These are phyloP conservation scores for Emmonsiellopsis sp. DNA, from an alignment of 2,329 filamentous ascomycete genomes.

Conservation along the genomic window DNA sequence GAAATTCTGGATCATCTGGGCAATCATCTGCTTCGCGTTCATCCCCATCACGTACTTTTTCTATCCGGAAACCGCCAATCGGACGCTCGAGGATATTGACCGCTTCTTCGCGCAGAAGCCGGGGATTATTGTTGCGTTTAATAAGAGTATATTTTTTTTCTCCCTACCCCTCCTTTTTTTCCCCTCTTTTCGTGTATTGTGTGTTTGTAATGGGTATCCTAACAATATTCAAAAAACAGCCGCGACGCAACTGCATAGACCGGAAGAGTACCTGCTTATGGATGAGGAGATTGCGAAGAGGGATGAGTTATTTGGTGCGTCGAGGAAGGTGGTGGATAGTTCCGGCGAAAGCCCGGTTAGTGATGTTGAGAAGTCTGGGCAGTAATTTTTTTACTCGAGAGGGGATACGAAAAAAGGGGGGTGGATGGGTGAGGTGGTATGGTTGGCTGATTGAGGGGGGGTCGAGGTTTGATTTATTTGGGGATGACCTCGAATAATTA, in stretches of 20 bases:
- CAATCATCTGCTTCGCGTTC: conserved; percentile 19
- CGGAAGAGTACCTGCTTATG: conserved; percentile 13
- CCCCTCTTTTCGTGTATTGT: conserved; percentile 1
- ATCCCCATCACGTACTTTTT: conserved; percentile 23
- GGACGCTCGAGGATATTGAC: conserved; percentile 25
- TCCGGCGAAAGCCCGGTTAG: too few species aligned
- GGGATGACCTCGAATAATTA: too few species aligned
- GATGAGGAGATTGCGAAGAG: conserved; percentile 12
- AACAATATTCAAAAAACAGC: conserved; percentile 3
- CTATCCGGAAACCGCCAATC: conserved; percentile 24
- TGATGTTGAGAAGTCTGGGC: not conserved
- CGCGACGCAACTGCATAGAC: conserved; percentile 14
- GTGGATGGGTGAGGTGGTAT: not conserved
- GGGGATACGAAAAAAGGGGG: not conserved
- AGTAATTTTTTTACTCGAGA: not conserved
- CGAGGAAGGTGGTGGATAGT: not conserved
- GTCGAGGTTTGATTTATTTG: too few species aligned
- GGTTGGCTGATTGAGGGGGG: too few species aligned
- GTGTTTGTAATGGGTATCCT: not conserved
- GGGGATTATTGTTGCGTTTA: conserved; percentile 14
- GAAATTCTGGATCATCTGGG: conserved; percentile 24
- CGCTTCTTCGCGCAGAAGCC: conserved; percentile 20
- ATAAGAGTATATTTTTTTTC: conserved; percentile 12
- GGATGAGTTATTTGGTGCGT: not conserved
- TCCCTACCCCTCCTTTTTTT: not conserved